Percentiles rank a stretch among this genome's conserved stretches.
Evolutionary conservation across 2,329 filamentous ascomycete genomes (phyloP).

Genomic region (Rhynchosporium agropyri): DNA sequence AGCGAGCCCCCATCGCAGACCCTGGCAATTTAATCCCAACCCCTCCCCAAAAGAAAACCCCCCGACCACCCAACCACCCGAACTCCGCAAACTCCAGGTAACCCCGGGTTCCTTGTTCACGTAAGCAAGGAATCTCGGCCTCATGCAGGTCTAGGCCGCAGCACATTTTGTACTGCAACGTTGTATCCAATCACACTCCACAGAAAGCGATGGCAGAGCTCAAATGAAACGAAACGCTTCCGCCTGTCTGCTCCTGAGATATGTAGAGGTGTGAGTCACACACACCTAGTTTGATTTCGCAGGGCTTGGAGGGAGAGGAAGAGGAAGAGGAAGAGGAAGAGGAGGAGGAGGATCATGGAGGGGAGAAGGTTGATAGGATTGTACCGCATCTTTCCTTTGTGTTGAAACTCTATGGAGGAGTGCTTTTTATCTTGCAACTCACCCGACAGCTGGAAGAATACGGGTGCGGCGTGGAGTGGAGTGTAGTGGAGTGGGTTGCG

Average conservation of each 20-base stretch:
- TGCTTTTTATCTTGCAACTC: too few species aligned
- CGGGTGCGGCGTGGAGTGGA: too few species aligned
- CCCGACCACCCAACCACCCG: background rate
- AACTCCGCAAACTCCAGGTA: background rate
- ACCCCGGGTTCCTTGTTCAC: conserved; percentile 3
- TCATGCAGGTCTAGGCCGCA: conserved; percentile 14
- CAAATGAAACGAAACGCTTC: background rate
- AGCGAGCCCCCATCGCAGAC: too few species aligned
- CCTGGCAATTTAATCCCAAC: too few species aligned
- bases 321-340: background rate
- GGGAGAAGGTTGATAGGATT: background rate
- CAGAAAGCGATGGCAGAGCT: background rate
- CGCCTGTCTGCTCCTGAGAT: too few species aligned
- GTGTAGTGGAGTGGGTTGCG: too few species aligned
- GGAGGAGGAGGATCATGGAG: background rate
- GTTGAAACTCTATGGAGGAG: too few species aligned
- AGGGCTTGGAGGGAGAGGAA: background rate
- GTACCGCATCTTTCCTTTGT: background rate
- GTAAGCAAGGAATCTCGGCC: conserved; percentile 10
- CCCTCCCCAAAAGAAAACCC: too few species aligned
- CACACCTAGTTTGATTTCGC: background rate
- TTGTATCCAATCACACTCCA: conserved; percentile 3
- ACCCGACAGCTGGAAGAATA: too few species aligned
- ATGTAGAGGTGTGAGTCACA: conserved; percentile 13
- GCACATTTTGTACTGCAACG: conserved; percentile 6